These are phyloP conservation scores for Oryza officinalis DNA, from an alignment of 176 grass and related monocot species.

Conservation along the genomic window DNA sequence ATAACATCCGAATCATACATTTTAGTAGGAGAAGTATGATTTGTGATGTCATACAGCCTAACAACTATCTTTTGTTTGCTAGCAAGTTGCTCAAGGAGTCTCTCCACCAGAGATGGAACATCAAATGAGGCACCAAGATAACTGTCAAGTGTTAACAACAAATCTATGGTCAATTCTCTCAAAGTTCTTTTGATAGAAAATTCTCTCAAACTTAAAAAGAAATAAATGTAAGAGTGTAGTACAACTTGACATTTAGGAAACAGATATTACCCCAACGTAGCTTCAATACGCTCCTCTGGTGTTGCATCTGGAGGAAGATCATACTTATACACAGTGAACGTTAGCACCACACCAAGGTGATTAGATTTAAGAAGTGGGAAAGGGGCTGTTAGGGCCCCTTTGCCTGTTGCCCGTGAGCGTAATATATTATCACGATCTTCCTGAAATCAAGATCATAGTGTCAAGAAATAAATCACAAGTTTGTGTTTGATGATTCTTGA, in stretches of 20 bases:
- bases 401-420: conserved; percentile 62
- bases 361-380: conserved; percentile 82
- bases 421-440: conserved; percentile 81
- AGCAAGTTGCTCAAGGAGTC: conserved; percentile 77
- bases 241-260: not conserved
- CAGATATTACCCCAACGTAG: conserved; percentile 64
- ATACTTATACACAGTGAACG: conserved; percentile 78
- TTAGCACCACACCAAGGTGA: conserved; percentile 77
- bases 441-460: conserved; percentile 37
- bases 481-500: not conserved
- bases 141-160: conserved; percentile 44
- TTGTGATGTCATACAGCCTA: conserved; percentile 73
- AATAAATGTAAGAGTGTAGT: not conserved
- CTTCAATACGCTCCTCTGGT: conserved; percentile 56
- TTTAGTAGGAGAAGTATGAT: conserved; percentile 57
- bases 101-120: conserved; percentile 78
- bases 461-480: not conserved
- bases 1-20: conserved; percentile 70
- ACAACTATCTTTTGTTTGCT: conserved; percentile 85
- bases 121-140: conserved; percentile 90
- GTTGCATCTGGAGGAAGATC: conserved; percentile 57
- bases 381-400: conserved; percentile 74
- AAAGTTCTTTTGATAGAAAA: not conserved
- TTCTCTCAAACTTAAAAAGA: not conserved
- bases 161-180: conserved; percentile 12